Evolutionary conservation across 2,329 filamentous ascomycete genomes (phyloP), one percentile per base, ranked within the genome.

Genomic region (Epichloe elymi): DNA sequence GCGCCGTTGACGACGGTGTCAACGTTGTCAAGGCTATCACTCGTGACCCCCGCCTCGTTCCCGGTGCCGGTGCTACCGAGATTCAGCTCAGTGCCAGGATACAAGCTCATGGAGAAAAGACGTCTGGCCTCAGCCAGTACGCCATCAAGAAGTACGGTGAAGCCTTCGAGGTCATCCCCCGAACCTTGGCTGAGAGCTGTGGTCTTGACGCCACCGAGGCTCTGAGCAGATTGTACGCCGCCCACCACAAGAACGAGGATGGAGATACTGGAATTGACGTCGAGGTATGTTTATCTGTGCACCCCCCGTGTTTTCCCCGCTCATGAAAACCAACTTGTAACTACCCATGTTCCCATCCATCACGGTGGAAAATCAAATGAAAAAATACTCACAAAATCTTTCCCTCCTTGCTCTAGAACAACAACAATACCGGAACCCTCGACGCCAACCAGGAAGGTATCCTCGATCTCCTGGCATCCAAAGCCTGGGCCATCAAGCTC

Each of bases 21-120:
- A 98, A 97, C 64, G 94, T 95, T 49, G 86, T 98, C 68, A 98
- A 98, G 75, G 93, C 93, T 57, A 94, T 98, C 67, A 97, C 93
- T 55, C 87, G 87, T 66, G 94, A 98, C 65, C 75, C 91, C 6
- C 80, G 90, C 56, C 77, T 98, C 53, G 90, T 98, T 0, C 89
- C 93, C 38, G 93, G 93, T 57, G 93, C 93, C 33, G 94, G 93
- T 61, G 91, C 93, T 46, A 88, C 91, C 55, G 93, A 98, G 70
- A 84, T 94, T 67, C 88, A 96, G 72, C 80, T 98, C 54, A 85
- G 95, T 49, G 89, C 95, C 74, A 83, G 89, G 63, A 86, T 98
- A 75, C 86, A 88, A 63, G 84, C 86, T 20, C 85, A 90, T 54
- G 93, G 86, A 40, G 93, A 97, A 68, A 91, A 86, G 74, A 97